These are phyloP conservation scores for Allodekkera sacchari DNA, from an alignment of 805 yeast genomes.

Conservation along the genomic window DNA sequence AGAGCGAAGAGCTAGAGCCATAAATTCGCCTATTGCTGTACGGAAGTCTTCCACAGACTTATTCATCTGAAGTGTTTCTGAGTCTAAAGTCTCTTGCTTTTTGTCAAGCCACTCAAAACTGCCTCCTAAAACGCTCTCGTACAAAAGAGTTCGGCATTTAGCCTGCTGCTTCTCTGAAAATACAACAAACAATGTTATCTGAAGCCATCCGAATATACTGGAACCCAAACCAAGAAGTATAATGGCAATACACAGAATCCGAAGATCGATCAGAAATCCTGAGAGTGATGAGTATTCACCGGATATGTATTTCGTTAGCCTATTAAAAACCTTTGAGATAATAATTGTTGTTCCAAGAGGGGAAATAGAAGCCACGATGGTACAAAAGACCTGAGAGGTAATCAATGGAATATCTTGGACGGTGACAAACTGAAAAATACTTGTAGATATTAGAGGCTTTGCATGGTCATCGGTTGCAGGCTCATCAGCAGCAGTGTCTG, in stretches of 20 bases:
- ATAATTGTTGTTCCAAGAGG: slow-evolving; percentile 57
- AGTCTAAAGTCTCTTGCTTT: slow-evolving; percentile 43
- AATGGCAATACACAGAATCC: slow-evolving; percentile 28
- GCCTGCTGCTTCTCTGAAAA: slow-evolving; percentile 66
- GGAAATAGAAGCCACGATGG: slow-evolving; percentile 44
- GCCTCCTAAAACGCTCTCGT: slow-evolving; percentile 35
- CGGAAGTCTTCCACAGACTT: slow-evolving; percentile 70
- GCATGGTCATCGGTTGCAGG: background rate
- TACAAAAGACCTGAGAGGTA: slow-evolving; percentile 15
- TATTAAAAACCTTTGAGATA: slow-evolving; percentile 55
- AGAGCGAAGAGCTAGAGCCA: slow-evolving; percentile 49
- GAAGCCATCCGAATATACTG: slow-evolving; percentile 40
- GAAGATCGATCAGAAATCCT: slow-evolving; percentile 29
- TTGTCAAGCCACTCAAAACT: slow-evolving; percentile 58
- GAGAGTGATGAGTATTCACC: slow-evolving; percentile 23
- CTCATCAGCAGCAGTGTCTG: background rate
- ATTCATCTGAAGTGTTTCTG: slow-evolving; percentile 57
- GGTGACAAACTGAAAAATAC: slow-evolving; percentile 19
- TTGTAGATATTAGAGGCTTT: slow-evolving; percentile 2
- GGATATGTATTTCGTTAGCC: slow-evolving; percentile 25
- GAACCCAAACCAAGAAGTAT: slow-evolving; percentile 39
- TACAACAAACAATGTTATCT: slow-evolving; percentile 53
- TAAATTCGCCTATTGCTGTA: slow-evolving; percentile 57
- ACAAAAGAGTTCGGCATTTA: slow-evolving; percentile 42
- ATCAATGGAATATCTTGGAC: slow-evolving; percentile 17